Percentiles rank a stretch among this genome's conserved stretches.
phyloP scores from a whole-genome alignment of 1,284 basidiomycete genomes.

The Kwoniella shivajii region DNA sequence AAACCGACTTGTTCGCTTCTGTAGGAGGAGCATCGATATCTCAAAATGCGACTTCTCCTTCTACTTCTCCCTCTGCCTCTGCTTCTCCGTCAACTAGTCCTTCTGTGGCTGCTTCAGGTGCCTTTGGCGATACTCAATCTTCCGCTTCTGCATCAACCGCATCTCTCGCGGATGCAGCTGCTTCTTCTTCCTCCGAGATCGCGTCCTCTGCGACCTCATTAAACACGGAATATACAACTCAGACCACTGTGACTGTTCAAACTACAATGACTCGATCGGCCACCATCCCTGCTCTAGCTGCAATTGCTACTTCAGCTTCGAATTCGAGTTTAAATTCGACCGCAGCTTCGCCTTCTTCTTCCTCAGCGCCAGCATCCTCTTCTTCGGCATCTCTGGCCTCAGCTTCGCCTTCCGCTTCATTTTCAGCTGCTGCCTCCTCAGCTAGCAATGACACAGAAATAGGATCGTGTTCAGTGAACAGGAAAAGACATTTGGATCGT shows the following conservation, averaged over 20 bases:
- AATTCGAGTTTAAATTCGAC: too few relatives aligned
- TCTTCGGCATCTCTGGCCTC: background rate
- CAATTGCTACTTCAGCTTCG: background rate
- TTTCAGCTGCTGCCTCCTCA: background rate
- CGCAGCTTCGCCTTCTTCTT: slow-evolving; percentile 1
- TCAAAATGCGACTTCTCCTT: background rate
- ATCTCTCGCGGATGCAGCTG: background rate
- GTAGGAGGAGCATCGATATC: slow-evolving; percentile 1
- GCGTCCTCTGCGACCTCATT: background rate
- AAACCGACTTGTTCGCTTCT: slow-evolving; percentile 52
- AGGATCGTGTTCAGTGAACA: background rate
- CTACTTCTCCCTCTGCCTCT: background rate
- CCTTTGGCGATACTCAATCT: background rate
- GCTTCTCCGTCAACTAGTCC: background rate
- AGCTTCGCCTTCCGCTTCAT: background rate
- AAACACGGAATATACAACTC: background rate
- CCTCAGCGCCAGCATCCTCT: background rate
- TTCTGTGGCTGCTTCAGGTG: background rate
- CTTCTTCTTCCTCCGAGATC: background rate
- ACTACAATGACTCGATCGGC: slow-evolving; percentile 6
- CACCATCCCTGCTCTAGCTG: background rate
- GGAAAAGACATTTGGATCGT: slow-evolving; percentile 5
- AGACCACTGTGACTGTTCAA: background rate
- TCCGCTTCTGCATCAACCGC: background rate
- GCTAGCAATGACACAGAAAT: background rate